Percentiles rank a stretch among this genome's conserved stretches.
Conservation (phyloP, 108 stramenopile genomes). For the Cyclotella distinguenda region DNA sequence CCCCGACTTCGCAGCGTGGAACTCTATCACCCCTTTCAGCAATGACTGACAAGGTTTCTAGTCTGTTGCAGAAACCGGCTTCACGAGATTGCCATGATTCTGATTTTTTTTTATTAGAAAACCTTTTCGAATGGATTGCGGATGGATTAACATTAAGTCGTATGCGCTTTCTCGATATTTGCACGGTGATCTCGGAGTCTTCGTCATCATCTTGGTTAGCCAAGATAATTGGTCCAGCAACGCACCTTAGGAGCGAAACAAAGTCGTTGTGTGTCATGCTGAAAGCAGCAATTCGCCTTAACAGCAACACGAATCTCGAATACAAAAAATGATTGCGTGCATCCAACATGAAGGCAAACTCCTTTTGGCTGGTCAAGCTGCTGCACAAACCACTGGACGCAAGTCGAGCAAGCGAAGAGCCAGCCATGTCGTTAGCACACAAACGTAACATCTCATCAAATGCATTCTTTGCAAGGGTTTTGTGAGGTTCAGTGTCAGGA, state of each 20-base stretch:
- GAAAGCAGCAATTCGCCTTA: slow-evolving; percentile 75
- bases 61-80: slow-evolving; percentile 58
- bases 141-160: slow-evolving; percentile 76
- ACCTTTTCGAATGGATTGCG: slow-evolving; percentile 48
- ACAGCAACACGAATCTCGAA: slow-evolving; percentile 65
- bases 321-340: slow-evolving; percentile 71
- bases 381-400: slow-evolving; percentile 76
- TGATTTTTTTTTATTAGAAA: slow-evolving; percentile 33
- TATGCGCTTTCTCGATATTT: slow-evolving; percentile 47
- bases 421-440: slow-evolving; percentile 65
- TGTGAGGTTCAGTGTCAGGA: slow-evolving; percentile 49
- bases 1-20: slow-evolving; percentile 70
- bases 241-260: slow-evolving; percentile 69
- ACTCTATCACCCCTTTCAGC: slow-evolving; percentile 73
- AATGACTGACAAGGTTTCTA: slow-evolving; percentile 76
- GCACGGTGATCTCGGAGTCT: slow-evolving; percentile 7
- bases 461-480: slow-evolving; percentile 60
- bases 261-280: slow-evolving; percentile 88
- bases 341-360: slow-evolving; percentile 76
- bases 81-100: slow-evolving; percentile 63
- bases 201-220: slow-evolving; percentile 48
- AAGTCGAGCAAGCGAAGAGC: slow-evolving; percentile 72
- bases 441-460: slow-evolving; percentile 74
- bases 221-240: slow-evolving; percentile 70
- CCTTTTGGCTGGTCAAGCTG: slow-evolving; percentile 69